Conservation (phyloP, 768 basidiomycete genomes). For the Podaxis sp. region DNA sequence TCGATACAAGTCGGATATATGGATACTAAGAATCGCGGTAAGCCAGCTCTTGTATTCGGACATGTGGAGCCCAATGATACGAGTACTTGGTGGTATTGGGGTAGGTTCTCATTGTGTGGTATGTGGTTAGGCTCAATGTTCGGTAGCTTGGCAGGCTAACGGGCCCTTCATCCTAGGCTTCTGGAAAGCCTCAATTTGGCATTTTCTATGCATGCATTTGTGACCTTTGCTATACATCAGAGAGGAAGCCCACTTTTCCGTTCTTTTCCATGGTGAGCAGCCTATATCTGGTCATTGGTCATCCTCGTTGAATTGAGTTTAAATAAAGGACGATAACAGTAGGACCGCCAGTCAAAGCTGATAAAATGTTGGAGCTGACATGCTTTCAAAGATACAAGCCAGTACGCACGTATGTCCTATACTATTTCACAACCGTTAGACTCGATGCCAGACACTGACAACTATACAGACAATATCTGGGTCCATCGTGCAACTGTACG, state of each 20-base stretch:
- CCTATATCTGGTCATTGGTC: background rate
- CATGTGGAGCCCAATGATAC: background rate
- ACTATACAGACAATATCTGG: background rate
- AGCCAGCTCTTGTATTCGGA: background rate
- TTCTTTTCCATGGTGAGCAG: background rate
- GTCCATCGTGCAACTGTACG: background rate
- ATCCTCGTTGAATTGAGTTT: background rate
- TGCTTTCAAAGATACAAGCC: background rate
- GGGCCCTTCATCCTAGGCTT: background rate
- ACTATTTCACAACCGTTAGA: background rate
- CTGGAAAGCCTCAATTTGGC: conserved; percentile 16
- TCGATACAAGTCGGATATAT: conserved; percentile 6
- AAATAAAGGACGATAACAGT: background rate
- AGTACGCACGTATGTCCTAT: background rate
- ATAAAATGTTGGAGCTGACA: background rate
- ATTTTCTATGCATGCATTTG: conserved; percentile 12
- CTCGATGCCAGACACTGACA: background rate
- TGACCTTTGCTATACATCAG: conserved; percentile 6
- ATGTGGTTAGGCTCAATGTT: background rate
- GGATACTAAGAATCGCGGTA: conserved; percentile 11
- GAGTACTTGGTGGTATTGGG: background rate
- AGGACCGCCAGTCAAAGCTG: background rate
- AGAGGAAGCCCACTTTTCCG: background rate
- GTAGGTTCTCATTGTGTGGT: background rate
- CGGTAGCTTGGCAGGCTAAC: background rate